Evolutionary conservation across 2,329 filamentous ascomycete species (phyloP).

Genomic region (Ophiostoma piceae): DNA sequence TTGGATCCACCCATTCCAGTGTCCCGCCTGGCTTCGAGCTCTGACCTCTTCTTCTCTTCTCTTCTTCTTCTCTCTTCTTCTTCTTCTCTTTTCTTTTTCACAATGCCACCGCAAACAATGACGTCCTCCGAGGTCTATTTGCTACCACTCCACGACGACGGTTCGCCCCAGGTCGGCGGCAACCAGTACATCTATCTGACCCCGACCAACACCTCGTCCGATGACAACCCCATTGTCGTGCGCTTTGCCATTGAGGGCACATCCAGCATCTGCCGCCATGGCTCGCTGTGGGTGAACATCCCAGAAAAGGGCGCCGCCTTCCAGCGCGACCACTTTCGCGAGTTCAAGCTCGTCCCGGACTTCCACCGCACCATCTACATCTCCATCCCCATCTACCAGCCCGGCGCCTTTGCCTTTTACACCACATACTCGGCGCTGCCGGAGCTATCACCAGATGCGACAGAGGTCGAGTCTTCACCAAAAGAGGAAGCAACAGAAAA

Average conservation of each 20-base stretch:
- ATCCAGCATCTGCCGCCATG: constrained; percentile 90
- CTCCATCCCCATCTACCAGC: constrained; percentile 73
- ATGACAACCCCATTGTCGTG: constrained; percentile 62
- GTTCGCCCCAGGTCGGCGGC: constrained; percentile 73
- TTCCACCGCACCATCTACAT: constrained; percentile 91
- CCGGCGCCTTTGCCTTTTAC: constrained; percentile 92
- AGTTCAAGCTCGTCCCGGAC: constrained; percentile 87
- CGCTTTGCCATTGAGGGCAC: constrained; percentile 91
- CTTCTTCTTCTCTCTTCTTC: neutral
- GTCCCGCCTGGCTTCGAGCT: neutral
- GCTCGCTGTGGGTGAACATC: constrained; percentile 95
- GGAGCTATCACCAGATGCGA: constrained; percentile 55
- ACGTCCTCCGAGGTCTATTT: constrained; percentile 72
- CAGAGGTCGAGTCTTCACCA: neutral
- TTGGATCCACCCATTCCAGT: constrained; percentile 1
- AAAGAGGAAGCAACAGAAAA: constrained; percentile 36
- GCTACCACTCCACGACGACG: constrained; percentile 85
- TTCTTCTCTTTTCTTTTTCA: neutral
- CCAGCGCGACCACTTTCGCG: constrained; percentile 69
- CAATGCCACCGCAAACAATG: constrained; percentile 57
- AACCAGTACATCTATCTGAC: constrained; percentile 90
- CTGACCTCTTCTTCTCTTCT: neutral
- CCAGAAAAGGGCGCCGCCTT: constrained; percentile 72
- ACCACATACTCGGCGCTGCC: constrained; percentile 87
- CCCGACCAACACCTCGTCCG: constrained; percentile 41